Base-by-base conservation (phyloP, 768 basidiomycete genomes). In the Lentinula detonsa region DNA sequence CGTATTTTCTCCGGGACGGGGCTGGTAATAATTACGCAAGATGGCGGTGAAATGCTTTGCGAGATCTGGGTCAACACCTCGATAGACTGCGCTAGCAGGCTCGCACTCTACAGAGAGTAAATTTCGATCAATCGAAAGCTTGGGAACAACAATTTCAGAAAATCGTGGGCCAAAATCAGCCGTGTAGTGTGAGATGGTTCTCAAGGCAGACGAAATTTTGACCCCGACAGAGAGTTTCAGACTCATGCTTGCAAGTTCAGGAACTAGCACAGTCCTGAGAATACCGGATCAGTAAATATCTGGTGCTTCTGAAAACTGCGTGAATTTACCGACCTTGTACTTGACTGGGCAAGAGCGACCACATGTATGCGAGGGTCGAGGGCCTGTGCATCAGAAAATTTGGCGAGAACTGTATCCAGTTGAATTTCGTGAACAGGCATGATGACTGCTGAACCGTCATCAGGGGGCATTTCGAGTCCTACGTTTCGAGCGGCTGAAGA, bases 151-250 rank as follows among this genome's bases (percentile, higher is more conserved):
- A 1, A 80, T 76, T 6, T 68, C 61, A 31, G 82, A 83, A 64
- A 85, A 85, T 5, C 82, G 81, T 23, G 83, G 83, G 2, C 81
- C 83, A 64, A 84, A 80, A 65, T 82, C 72, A 28, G 83, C 80
- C 2, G 83, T 83, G 61, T 78, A 83, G 65, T 84, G 84, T 46
- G 84, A 83, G 55, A 85, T 83, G 3, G 84, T 85, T 55, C 84
- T 74, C 48, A 85, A 70, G 1, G 81, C 74, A 21, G 83, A 85
- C 18, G 84, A 84, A 61, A 85, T 81, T 62, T 79, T 82, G 59
- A 85, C 81, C 13, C 81, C 81, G 59, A 85, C 75, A 5, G 82
- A 74, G 31, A 85, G 65, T 63, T 85, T 85, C 13, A 84, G 65
- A 8, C 81, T 76, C 52, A 78, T 70, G 18, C 75, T 74, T 18